A percentile compares a stretch with the other conserved stretches of the same genome.
Evolutionary conservation across 2,329 filamentous ascomycete species (phyloP).

Genomic region (Colletotrichum tabaci): DNA sequence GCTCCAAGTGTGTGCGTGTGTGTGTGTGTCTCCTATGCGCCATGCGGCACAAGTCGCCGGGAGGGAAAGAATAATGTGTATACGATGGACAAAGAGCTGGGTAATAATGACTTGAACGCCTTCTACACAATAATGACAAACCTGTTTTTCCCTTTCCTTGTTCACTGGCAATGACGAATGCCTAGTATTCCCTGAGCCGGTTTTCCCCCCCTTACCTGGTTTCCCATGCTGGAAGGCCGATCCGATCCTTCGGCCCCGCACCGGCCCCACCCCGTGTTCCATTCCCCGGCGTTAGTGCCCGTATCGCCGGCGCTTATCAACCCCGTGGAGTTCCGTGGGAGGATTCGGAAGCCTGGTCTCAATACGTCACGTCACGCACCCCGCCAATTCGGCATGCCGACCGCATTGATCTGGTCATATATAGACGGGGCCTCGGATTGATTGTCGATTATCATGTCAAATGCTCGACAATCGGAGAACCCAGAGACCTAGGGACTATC

Average conservation of each 20-base stretch:
- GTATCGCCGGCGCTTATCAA: constrained; percentile 13
- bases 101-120: constrained; percentile 19
- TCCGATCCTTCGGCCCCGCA: no score
- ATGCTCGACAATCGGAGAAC: no score
- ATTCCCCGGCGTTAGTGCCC: background rate
- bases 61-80: background rate
- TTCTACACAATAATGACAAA: constrained; percentile 9
- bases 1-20: no score
- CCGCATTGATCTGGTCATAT: background rate
- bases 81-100: background rate
- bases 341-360: background rate
- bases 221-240: background rate
- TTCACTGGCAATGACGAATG: background rate
- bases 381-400: background rate
- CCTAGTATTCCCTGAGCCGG: background rate
- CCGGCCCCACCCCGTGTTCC: no score
- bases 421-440: background rate
- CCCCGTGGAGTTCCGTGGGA: constrained; percentile 2
- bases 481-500: no score
- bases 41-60: background rate
- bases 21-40: no score
- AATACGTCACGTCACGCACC: no score
- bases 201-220: background rate
- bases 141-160: background rate
- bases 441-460: no score